Percentiles rank a stretch among this genome's conserved stretches.
Evolutionary conservation across 2,329 filamentous ascomycete species (phyloP).

Genomic region (Diaporthe vaccinii): DNA sequence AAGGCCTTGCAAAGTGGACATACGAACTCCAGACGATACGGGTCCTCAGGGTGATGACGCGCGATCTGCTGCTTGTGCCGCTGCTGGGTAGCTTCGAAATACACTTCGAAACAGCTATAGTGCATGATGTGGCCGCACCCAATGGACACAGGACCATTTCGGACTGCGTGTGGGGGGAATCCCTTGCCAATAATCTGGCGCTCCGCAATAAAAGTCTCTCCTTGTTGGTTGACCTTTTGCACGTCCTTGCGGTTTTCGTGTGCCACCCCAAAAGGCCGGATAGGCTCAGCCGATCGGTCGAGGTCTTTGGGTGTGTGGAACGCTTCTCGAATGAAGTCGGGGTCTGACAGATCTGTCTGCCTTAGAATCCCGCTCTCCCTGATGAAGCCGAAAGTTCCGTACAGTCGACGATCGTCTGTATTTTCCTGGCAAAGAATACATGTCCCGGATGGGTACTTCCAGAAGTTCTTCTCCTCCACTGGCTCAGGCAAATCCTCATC

Average conservation of each 20-base stretch:
- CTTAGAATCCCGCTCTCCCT: constrained; percentile 88
- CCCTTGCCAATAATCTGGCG: constrained; percentile 90
- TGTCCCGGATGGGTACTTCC: constrained; percentile 92
- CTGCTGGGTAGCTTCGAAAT: constrained; percentile 85
- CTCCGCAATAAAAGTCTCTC: constrained; percentile 79
- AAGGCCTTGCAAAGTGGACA: constrained; percentile 97
- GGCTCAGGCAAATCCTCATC: constrained; percentile 72
- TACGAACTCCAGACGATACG: constrained; percentile 87
- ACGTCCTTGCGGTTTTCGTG: constrained; percentile 86
- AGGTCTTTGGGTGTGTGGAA: constrained; percentile 83
- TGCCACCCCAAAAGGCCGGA: constrained; percentile 92
- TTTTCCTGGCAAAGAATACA: constrained; percentile 98
- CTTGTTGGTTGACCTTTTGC: constrained; percentile 80
- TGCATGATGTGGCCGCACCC: constrained; percentile 99
- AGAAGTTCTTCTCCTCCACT: constrained; percentile 78
- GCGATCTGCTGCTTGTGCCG: constrained; percentile 94
- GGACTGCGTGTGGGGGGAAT: constrained; percentile 78
- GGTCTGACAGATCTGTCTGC: constrained; percentile 85
- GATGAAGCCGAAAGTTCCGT: constrained; percentile 93
- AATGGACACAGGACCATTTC: constrained; percentile 84
- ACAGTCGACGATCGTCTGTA: constrained; percentile 87
- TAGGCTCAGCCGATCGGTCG: constrained; percentile 84
- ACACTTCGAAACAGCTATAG: constrained; percentile 93
- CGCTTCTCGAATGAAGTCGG: constrained; percentile 87
- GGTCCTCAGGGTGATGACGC: constrained; percentile 89